Evolutionary conservation across 106 monocot genomes (phyloP).

Genomic region (Platanthera zijinensis): DNA sequence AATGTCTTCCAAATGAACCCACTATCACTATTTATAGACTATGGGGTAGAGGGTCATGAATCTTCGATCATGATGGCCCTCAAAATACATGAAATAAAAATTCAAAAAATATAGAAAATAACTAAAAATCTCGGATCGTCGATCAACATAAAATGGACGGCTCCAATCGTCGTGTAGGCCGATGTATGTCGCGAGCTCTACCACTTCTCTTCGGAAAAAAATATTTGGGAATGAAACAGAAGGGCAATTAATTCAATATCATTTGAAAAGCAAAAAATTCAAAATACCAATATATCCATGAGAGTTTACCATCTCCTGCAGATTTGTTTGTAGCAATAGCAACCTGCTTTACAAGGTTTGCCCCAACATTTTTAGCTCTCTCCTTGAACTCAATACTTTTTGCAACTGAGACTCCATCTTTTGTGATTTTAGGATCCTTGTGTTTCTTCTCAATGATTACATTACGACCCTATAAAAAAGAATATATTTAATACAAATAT

Average conservation of each 20-base stretch:
- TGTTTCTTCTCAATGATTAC: slow-evolving; percentile 59
- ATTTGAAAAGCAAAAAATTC: neutral
- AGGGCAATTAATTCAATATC: neutral
- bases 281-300: slow-evolving; percentile 9
- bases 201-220: too few relatives aligned
- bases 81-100: too few relatives aligned
- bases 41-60: too few relatives aligned
- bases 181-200: too few relatives aligned
- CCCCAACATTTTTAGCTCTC: slow-evolving; percentile 65
- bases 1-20: too few relatives aligned
- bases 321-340: slow-evolving; percentile 52
- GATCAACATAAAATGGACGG: too few relatives aligned
- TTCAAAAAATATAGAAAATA: too few relatives aligned
- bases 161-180: too few relatives aligned
- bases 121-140: too few relatives aligned
- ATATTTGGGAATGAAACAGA: neutral
- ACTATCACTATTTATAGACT: too few relatives aligned
- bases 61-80: too few relatives aligned
- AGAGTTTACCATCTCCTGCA: slow-evolving; percentile 48
- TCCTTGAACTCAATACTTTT: slow-evolving; percentile 73
- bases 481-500: neutral
- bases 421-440: slow-evolving; percentile 59
- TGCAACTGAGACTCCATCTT: slow-evolving; percentile 86
- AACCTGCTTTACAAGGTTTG: slow-evolving; percentile 56
- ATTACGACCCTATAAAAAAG: slow-evolving; percentile 46